Conservation (phyloP, 768 basidiomycete species). For the Boletus pseudo-olivaceus region DNA sequence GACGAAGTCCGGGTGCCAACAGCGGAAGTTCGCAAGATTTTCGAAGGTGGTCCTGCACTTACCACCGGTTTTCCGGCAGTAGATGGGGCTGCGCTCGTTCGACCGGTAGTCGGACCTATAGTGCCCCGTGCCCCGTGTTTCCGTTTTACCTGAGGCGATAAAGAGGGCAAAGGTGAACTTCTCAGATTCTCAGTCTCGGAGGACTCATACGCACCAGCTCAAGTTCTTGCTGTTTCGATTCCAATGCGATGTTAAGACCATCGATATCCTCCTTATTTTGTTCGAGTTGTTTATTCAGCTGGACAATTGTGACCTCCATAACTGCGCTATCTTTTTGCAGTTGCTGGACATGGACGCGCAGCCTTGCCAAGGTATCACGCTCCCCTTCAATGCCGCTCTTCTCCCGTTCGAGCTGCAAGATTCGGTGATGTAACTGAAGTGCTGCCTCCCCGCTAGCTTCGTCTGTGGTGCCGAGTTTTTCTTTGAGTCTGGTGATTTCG, state of each 20-base stretch:
- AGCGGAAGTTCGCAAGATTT: slow-evolving; percentile 32
- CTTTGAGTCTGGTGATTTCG: too few relatives aligned
- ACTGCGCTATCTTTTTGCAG: slow-evolving; percentile 80
- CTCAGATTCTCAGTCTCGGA: too few relatives aligned
- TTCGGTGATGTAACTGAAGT: slow-evolving; percentile 23
- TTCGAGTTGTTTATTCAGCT: slow-evolving; percentile 61
- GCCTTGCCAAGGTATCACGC: slow-evolving; percentile 34
- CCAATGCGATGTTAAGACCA: slow-evolving; percentile 87
- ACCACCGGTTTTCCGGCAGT: slow-evolving; percentile 33
- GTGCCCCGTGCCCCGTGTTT: slow-evolving; percentile 54
- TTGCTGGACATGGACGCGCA: slow-evolving; percentile 61
- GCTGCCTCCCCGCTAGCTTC: slow-evolving; percentile 33
- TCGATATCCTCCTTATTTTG: slow-evolving; percentile 74
- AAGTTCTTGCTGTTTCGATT: slow-evolving; percentile 92
- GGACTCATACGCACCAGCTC: slow-evolving; percentile 61
- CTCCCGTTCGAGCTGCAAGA: slow-evolving; percentile 10
- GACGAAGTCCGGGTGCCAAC: slow-evolving; percentile 36
- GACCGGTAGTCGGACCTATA: slow-evolving; percentile 55
- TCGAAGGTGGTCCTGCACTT: slow-evolving; percentile 51
- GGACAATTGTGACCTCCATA: slow-evolving; percentile 76
- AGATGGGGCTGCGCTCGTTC: slow-evolving; percentile 36
- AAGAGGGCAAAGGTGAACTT: slow-evolving; percentile 1
- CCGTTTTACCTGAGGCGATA: slow-evolving; percentile 54
- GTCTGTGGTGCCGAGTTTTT: slow-evolving; percentile 43
- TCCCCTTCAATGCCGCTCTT: slow-evolving; percentile 61